Evolutionary conservation across 202 grass and related monocot genomes (phyloP).

Genomic region (Cymbopogon flexuosus): DNA sequence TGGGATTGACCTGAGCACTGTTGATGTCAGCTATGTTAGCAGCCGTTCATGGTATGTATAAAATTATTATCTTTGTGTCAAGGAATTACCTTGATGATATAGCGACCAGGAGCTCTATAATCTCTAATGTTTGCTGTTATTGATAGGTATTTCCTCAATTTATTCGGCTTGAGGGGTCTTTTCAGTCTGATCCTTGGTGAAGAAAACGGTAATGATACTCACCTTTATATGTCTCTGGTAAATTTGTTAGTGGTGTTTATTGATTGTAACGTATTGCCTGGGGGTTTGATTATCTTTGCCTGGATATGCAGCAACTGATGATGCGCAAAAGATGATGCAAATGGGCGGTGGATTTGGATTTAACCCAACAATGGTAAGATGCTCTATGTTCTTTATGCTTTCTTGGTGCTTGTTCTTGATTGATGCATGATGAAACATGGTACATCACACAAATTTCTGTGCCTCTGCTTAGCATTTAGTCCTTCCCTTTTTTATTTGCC

Average conservation of each 20-base stretch:
- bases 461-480: not conserved
- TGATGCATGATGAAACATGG: not conserved
- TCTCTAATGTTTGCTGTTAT: slow-evolving; percentile 29
- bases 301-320: slow-evolving; percentile 71
- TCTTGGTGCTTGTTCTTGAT: not conserved
- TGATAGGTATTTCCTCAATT: slow-evolving; percentile 96
- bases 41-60: slow-evolving; percentile 86
- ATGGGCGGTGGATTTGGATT: slow-evolving; percentile 84
- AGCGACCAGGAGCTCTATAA: slow-evolving; percentile 2
- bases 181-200: slow-evolving; percentile 96
- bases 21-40: slow-evolving; percentile 99
- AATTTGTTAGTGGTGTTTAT: not conserved
- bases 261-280: not conserved
- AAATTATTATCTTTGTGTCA: not conserved
- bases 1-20: slow-evolving; percentile 94
- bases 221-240: not conserved
- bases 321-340: slow-evolving; percentile 95
- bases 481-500: not conserved
- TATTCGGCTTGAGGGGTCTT: slow-evolving; percentile 94
- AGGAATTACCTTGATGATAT: not conserved
- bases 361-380: slow-evolving; percentile 63
- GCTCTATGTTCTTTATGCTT: slow-evolving; percentile 3
- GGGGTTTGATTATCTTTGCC: slow-evolving; percentile 30
- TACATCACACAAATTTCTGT: not conserved
- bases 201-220: slow-evolving; percentile 69